Conservation (phyloP, 306 rosid genomes). For the Casuarina cunninghamiana region DNA sequence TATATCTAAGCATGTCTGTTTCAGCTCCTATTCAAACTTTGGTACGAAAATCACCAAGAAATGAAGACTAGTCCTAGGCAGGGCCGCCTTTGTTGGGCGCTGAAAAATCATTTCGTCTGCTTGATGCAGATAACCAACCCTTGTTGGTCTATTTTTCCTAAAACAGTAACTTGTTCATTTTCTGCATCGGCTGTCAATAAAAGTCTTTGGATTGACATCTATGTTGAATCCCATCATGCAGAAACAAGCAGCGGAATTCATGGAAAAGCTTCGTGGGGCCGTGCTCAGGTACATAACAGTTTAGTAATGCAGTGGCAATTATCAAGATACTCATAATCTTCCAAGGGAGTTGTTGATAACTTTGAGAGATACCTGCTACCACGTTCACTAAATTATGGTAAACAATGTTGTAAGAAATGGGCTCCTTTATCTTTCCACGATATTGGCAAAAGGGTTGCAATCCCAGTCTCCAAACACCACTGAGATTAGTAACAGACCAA, state of each 20-base stretch:
- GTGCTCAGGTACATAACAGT: conserved; percentile 80
- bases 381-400: neutral
- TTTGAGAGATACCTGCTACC: neutral
- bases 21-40: no score
- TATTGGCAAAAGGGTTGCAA: neutral
- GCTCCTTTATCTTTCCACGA: neutral
- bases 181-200: neutral
- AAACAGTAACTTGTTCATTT: neutral
- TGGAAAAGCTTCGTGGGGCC: conserved; percentile 93
- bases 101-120: no score
- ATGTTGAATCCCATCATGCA: conserved; percentile 40
- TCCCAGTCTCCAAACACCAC: neutral
- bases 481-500: neutral
- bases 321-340: conserved; percentile 14
- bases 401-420: neutral
- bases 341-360: conserved; percentile 3
- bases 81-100: no score
- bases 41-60: no score
- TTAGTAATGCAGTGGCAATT: conserved; percentile 31
- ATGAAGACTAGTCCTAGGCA: no score
- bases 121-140: no score
- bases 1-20: neutral
- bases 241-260: conserved; percentile 82
- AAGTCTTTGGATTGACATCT: conserved; percentile 7
- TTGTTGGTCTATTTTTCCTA: neutral